A percentile compares a stretch with the other conserved stretches of the same genome.
Evolutionary conservation across 805 yeast genomes (phyloP).

Genomic region (Jamesozyma hellenica): DNA sequence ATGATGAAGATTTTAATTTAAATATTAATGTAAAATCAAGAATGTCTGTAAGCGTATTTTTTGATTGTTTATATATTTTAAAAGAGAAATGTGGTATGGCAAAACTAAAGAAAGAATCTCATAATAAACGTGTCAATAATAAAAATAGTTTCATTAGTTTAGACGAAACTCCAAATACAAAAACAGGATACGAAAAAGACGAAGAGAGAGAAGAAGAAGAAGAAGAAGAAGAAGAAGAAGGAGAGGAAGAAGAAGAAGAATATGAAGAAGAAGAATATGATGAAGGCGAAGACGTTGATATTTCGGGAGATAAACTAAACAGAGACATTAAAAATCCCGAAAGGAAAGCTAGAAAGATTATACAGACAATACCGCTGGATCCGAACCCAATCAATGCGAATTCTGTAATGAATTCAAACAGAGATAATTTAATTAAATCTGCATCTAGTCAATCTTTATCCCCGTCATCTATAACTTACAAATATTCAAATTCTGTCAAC

Average conservation of each 20-base stretch:
- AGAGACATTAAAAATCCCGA: conserved; percentile 49
- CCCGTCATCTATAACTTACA: no score
- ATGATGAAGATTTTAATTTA: conserved; percentile 26
- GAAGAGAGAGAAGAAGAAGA: conserved; percentile 10
- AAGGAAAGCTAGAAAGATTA: conserved; percentile 61
- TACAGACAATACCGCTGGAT: conserved; percentile 70
- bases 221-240: conserved; percentile 28
- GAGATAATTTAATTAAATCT: conserved; percentile 1
- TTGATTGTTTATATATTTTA: conserved; percentile 78
- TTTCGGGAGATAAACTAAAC: neutral
- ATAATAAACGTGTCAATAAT: neutral
- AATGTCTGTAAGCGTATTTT: conserved; percentile 86
- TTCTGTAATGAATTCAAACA: conserved; percentile 5
- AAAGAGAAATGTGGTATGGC: conserved; percentile 85
- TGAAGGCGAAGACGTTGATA: conserved; percentile 1
- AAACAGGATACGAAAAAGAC: neutral
- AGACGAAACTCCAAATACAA: no score
- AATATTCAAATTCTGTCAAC: no score
- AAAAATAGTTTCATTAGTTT: neutral
- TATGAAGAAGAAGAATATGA: conserved; percentile 12
- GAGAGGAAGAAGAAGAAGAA: conserved; percentile 27
- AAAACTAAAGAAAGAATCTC: conserved; percentile 37
- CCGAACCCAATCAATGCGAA: conserved; percentile 58
- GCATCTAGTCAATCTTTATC: no score
- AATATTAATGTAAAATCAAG: conserved; percentile 62